These are phyloP conservation scores for Phytomonas francai DNA, from an alignment of 208 protist genomes.

Conservation along the genomic window DNA sequence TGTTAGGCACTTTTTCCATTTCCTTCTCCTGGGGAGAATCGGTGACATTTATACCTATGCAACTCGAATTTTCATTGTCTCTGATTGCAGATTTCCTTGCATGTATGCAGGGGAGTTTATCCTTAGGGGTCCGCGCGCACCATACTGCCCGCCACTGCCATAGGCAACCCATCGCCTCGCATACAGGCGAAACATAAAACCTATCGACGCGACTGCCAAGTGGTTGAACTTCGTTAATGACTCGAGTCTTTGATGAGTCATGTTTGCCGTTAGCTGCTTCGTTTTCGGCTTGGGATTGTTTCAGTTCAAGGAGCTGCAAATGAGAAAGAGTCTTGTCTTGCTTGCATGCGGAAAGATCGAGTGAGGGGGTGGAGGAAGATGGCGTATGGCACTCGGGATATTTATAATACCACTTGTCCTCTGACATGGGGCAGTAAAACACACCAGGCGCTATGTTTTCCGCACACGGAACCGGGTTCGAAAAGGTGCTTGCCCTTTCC, in stretches of 20 bases:
- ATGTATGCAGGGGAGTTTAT: no score
- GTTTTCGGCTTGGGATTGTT: no score
- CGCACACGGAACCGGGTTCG: background rate
- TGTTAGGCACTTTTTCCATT: no score
- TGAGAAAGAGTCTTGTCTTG: no score
- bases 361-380: no score
- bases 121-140: background rate
- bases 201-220: conserved; percentile 11
- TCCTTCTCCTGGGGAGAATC: no score
- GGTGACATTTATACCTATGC: no score
- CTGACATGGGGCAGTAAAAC: conserved; percentile 18
- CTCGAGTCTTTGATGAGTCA: background rate
- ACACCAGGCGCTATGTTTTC: conserved; percentile 14
- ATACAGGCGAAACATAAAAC: conserved; percentile 43
- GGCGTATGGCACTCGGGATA: no score
- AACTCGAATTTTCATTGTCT: background rate
- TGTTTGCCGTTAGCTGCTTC: no score
- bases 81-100: background rate
- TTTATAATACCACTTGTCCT: conserved; percentile 24
- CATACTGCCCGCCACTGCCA: conserved; percentile 66
- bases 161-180: conserved; percentile 28
- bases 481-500: no score
- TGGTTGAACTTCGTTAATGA: background rate
- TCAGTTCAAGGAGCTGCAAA: no score
- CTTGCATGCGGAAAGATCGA: no score